phyloP scores from a whole-genome alignment of 371 early-diverging fungal species.

The Amoeboaphelidium protococcarum region DNA sequence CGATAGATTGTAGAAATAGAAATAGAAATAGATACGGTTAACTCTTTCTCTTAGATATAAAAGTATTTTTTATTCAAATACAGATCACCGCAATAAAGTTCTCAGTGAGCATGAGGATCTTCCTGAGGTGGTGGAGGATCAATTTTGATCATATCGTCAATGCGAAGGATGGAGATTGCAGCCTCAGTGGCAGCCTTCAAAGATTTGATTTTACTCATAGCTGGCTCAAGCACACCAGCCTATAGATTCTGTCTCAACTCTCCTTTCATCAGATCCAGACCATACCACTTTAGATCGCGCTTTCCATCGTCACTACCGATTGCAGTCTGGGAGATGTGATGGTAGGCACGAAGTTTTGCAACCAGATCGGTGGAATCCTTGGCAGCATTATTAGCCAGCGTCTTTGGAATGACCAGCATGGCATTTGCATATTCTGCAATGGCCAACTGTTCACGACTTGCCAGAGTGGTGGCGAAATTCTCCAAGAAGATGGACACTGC shows the following conservation, averaged over 20 bases:
- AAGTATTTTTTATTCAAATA: no score
- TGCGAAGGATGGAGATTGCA: slow-evolving; percentile 93
- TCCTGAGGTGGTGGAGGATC: not conserved
- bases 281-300: slow-evolving; percentile 49
- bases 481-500: slow-evolving; percentile 94
- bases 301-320: slow-evolving; percentile 26
- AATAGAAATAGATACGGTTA: no score
- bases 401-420: slow-evolving; percentile 90
- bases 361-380: slow-evolving; percentile 94
- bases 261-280: slow-evolving; percentile 87
- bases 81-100: no score
- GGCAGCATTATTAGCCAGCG: slow-evolving; percentile 94
- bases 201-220: slow-evolving; percentile 95
- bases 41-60: no score
- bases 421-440: slow-evolving; percentile 96
- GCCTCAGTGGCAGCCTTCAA: slow-evolving; percentile 99
- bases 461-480: slow-evolving; percentile 76
- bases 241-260: slow-evolving; percentile 79
- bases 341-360: slow-evolving; percentile 80
- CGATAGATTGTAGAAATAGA: no score
- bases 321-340: slow-evolving; percentile 44
- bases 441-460: slow-evolving; percentile 79
- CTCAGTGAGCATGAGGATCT: not conserved
- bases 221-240: slow-evolving; percentile 96
- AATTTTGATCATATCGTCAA: slow-evolving; percentile 34